These are phyloP conservation scores for Macadamia integrifolia DNA, from an alignment of 164 flowering plant species.

Conservation along the genomic window DNA sequence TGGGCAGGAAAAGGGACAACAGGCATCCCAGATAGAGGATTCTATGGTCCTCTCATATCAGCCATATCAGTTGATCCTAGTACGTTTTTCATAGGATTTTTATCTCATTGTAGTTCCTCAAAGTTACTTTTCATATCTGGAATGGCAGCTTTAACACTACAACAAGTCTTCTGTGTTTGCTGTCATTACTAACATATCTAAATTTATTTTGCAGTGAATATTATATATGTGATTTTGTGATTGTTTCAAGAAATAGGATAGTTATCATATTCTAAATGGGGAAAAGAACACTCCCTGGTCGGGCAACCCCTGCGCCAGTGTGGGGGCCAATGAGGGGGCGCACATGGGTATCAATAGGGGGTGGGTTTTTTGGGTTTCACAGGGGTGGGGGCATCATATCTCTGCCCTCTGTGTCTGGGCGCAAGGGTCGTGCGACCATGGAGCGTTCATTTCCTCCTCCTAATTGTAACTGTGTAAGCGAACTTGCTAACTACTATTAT, in stretches of 20 bases:
- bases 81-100: slow-evolving; percentile 23
- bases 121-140: neutral
- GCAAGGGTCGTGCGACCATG: too few species aligned
- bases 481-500: neutral
- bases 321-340: too few species aligned
- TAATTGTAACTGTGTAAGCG: neutral
- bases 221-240: neutral
- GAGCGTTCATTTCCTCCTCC: too few species aligned
- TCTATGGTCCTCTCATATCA: slow-evolving; percentile 85
- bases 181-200: neutral
- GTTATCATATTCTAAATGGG: neutral
- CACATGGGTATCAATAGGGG: too few species aligned
- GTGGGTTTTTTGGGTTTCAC: too few species aligned
- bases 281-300: too few species aligned
- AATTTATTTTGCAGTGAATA: neutral
- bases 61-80: slow-evolving; percentile 80
- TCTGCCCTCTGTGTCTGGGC: too few species aligned
- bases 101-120: slow-evolving; percentile 2
- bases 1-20: slow-evolving; percentile 30
- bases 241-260: neutral
- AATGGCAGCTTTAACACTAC: neutral
- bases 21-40: slow-evolving; percentile 66
- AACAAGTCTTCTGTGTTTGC: neutral
- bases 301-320: too few species aligned
- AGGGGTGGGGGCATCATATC: too few species aligned